Evolutionary conservation across 108 stramenopile genomes (phyloP).

Genomic region (Nitzschia inconspicua): DNA sequence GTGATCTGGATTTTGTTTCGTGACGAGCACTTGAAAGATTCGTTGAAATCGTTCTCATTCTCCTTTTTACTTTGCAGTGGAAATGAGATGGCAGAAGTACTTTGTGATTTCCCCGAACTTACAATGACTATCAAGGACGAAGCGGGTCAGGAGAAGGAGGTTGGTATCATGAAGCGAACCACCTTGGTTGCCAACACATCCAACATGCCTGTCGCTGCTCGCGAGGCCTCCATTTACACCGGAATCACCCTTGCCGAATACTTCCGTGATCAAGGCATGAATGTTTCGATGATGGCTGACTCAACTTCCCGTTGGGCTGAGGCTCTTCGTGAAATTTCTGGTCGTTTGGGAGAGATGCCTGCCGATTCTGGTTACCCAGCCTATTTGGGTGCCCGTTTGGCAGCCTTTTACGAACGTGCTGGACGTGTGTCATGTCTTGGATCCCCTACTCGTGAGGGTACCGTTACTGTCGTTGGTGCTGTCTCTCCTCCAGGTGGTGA

Average conservation of each 20-base stretch:
- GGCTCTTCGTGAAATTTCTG: conserved; percentile 99
- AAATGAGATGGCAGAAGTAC: conserved; percentile 99
- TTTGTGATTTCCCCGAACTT: conserved; percentile 99
- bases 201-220: conserved; percentile 99
- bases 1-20: not conserved
- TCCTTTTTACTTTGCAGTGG: conserved; percentile 65
- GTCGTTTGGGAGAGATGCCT: conserved; percentile 99
- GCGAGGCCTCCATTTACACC: conserved; percentile 99
- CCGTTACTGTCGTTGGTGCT: conserved; percentile 98
- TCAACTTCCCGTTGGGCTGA: conserved; percentile 99
- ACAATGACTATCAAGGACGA: conserved; percentile 93
- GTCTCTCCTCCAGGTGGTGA: conserved; percentile 99
- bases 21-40: not conserved
- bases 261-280: conserved; percentile 99
- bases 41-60: not conserved
- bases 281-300: conserved; percentile 99
- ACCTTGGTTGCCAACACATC: conserved; percentile 99
- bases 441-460: conserved; percentile 96
- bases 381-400: conserved; percentile 99
- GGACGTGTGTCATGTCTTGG: conserved; percentile 97
- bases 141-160: conserved; percentile 86
- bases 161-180: conserved; percentile 99
- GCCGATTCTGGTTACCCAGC: conserved; percentile 99
- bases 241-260: conserved; percentile 97
- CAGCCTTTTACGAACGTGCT: conserved; percentile 99